phyloP scores from a whole-genome alignment of 202 grass and related monocot genomes.

The Panicum virgatum region DNA sequence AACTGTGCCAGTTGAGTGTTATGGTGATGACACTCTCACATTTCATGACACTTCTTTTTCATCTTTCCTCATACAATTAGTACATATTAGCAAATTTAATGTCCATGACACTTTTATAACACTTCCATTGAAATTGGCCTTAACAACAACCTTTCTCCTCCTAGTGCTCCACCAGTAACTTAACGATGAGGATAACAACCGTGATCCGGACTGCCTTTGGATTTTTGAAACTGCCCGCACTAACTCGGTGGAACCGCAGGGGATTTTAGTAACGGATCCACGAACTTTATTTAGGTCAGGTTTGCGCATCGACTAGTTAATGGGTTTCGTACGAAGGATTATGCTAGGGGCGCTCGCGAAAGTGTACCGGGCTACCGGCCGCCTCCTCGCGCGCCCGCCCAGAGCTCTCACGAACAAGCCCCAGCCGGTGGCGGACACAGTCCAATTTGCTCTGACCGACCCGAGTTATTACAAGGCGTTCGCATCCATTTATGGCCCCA shows the following conservation, averaged over 20 bases:
- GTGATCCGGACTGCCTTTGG: background rate
- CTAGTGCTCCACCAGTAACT: background rate
- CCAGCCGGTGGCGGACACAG: background rate
- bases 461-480: background rate
- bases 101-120: no score
- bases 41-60: no score
- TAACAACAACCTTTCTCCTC: background rate
- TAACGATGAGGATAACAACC: background rate
- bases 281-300: background rate
- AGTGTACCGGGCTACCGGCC: no score
- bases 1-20: no score
- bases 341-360: no score
- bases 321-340: background rate
- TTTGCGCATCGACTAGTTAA: conserved; percentile 28
- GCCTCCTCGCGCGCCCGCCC: no score
- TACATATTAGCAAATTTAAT: no score
- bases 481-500: conserved; percentile 23
- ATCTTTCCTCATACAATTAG: no score
- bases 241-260: background rate
- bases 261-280: conserved; percentile 13
- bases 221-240: background rate
- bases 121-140: no score
- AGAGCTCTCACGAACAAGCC: no score
- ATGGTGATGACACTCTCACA: no score
- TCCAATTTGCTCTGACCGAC: conserved; percentile 34